phyloP scores from a whole-genome alignment of 140 eudicot genomes.

The Senecio squalidus region DNA sequence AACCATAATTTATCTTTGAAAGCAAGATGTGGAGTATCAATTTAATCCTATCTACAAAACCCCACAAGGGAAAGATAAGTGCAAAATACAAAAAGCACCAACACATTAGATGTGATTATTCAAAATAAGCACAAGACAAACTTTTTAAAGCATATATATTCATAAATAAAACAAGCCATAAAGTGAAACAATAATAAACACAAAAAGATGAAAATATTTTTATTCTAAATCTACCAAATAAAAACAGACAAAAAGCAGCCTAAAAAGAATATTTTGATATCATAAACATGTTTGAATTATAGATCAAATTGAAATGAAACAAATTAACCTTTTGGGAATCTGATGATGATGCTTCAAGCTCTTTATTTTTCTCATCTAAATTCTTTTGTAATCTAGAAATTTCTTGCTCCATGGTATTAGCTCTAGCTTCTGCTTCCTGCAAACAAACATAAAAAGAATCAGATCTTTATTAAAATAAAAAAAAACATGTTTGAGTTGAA shows the following conservation, averaged over 20 bases:
- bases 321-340: conserved; percentile 59
- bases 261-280: conserved; percentile 22
- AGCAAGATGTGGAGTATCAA: conserved; percentile 6
- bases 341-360: conserved; percentile 66
- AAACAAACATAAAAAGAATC: neutral
- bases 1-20: conserved; percentile 10
- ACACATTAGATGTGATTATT: conserved; percentile 11
- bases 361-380: conserved; percentile 69
- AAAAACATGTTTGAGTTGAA: neutral
- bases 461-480: conserved; percentile 9
- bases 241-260: conserved; percentile 37
- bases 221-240: conserved; percentile 17
- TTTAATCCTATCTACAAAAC: conserved; percentile 27
- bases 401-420: conserved; percentile 74
- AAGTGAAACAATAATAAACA: conserved; percentile 19
- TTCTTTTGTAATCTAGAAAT: conserved; percentile 50
- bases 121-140: conserved; percentile 31
- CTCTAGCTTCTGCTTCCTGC: conserved; percentile 92
- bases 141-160: conserved; percentile 28
- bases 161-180: conserved; percentile 12
- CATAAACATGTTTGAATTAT: conserved; percentile 9
- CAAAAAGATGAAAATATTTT: conserved; percentile 9
- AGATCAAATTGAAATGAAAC: neutral
- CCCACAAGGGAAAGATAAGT: conserved; percentile 22
- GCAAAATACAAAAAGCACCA: conserved; percentile 8